These are phyloP conservation scores for Vanilla planifolia DNA, from an alignment of 106 monocot genomes.

Conservation along the genomic window DNA sequence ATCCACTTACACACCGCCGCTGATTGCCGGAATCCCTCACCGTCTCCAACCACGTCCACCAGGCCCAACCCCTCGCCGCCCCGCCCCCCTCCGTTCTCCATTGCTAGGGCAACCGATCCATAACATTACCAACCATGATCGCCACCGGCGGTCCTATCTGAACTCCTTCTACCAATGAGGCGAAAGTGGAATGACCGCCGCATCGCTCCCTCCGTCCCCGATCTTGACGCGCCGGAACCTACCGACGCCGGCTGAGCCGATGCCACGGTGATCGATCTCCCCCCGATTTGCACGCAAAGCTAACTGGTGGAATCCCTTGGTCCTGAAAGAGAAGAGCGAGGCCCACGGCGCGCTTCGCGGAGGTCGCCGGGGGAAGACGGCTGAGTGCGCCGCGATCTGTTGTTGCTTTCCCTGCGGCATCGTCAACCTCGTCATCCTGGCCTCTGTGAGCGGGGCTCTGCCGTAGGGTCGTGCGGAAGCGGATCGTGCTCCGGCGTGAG, in stretches of 20 bases:
- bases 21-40: neutral
- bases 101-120: neutral
- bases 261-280: neutral
- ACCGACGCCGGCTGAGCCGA: neutral
- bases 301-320: neutral
- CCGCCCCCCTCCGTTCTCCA: neutral
- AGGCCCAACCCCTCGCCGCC: too few species aligned
- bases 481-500: neutral
- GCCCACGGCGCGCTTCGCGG: conserved; percentile 13
- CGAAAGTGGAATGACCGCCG: neutral
- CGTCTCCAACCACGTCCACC: neutral
- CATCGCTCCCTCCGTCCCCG: too few species aligned
- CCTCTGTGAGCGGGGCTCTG: conserved; percentile 35
- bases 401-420: conserved; percentile 59
- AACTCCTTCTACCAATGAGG: neutral
- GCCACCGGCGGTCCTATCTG: neutral
- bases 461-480: conserved; percentile 18
- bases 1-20: neutral
- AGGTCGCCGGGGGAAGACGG: conserved; percentile 37
- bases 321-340: neutral
- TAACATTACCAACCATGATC: neutral
- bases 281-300: neutral
- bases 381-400: conserved; percentile 53
- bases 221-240: too few species aligned
- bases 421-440: conserved; percentile 31